Conservation (phyloP, 192 early-diverging fungal species). For the Podila verticillata region DNA sequence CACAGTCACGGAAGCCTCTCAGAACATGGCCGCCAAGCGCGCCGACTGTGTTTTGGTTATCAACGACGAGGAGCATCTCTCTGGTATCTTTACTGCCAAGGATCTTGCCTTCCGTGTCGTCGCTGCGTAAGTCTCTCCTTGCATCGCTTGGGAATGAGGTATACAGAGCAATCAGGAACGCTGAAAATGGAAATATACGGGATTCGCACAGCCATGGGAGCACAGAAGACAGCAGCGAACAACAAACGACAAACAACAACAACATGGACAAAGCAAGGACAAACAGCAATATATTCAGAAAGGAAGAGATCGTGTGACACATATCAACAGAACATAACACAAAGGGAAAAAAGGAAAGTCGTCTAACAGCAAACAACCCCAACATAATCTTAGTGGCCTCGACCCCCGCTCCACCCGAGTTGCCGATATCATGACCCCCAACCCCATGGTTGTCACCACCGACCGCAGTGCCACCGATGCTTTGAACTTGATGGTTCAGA, state of each 20-base stretch:
- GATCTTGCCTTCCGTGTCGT: constrained; percentile 97
- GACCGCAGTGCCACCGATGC: constrained; percentile 84
- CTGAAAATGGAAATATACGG: neutral
- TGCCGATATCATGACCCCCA: constrained; percentile 89
- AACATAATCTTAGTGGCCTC: constrained; percentile 41
- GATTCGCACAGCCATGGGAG: too few species aligned
- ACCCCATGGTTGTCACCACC: constrained; percentile 89
- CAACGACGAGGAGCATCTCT: constrained; percentile 90
- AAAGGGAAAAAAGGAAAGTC: neutral
- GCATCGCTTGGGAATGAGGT: neutral
- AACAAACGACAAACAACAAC: neutral
- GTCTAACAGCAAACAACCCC: too few species aligned
- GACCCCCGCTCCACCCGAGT: constrained; percentile 77
- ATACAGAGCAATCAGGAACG: neutral
- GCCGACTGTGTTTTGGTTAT: constrained; percentile 95
- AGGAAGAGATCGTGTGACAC: too few species aligned
- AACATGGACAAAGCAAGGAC: neutral
- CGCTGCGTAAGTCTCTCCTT: constrained; percentile 54
- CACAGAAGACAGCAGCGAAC: neutral
- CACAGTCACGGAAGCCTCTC: constrained; percentile 84
- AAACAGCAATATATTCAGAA: neutral
- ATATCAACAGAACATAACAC: too few species aligned
- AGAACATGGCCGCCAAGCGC: constrained; percentile 97
- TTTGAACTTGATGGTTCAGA: constrained; percentile 83
- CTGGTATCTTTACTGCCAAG: constrained; percentile 98